Evolutionary conservation across 306 rosid species (phyloP).

Genomic region (Medicago arabica): DNA sequence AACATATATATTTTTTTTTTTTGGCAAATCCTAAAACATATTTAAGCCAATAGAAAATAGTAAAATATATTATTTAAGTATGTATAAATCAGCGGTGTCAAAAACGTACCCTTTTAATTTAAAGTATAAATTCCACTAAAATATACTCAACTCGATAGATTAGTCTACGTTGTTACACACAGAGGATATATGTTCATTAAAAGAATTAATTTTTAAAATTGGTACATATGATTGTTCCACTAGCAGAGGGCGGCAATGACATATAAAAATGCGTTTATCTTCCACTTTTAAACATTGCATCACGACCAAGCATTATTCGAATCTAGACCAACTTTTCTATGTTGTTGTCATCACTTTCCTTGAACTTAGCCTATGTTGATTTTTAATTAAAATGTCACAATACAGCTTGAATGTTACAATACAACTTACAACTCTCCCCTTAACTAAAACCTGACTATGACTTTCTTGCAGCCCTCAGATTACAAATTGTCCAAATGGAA

Average conservation of each 20-base stretch:
- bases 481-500: conserved; percentile 36
- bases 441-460: conserved; percentile 35
- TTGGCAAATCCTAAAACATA: too few species aligned
- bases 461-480: not conserved
- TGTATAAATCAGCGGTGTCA: too few species aligned
- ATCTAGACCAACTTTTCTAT: conserved; percentile 3
- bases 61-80: too few species aligned
- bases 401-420: conserved; percentile 30
- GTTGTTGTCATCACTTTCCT: conserved; percentile 20
- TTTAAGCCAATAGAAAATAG: too few species aligned
- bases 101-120: too few species aligned
- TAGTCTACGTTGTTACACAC: too few species aligned
- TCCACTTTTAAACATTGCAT: not conserved
- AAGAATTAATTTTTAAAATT: too few species aligned
- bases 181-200: too few species aligned
- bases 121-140: too few species aligned
- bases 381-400: conserved; percentile 23
- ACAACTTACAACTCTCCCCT: conserved; percentile 31
- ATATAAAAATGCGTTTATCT: conserved; percentile 15
- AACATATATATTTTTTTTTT: too few species aligned
- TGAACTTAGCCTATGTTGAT: conserved; percentile 7
- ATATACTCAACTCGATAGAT: too few species aligned
- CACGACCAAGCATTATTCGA: conserved; percentile 21
- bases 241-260: conserved; percentile 27
- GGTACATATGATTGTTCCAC: too few species aligned